Base-by-base conservation (phyloP, 225 moss, liverwort and hornwort species). In the Polytrichum commune region DNA sequence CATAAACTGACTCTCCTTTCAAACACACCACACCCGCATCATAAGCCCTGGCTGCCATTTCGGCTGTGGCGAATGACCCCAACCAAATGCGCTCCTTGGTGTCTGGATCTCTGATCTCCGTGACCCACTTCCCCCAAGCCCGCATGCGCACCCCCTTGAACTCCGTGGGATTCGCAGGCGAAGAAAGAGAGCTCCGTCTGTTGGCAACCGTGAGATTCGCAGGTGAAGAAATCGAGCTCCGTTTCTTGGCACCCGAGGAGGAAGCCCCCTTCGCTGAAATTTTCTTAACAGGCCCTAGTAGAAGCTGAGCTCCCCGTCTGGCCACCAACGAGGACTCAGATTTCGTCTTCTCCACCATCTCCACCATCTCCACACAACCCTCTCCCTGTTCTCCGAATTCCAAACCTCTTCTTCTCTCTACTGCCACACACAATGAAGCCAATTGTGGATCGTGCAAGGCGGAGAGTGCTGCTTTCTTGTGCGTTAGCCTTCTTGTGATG, bases 111-210 rank as follows among this genome's bases (percentile, higher is more conserved):
- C 70, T 61, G 33, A 61, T 71, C 35, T 71, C 70, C 13, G 60
- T 60, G 28, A 71, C 70, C 70, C 70, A 71, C 25, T 71, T 71
- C 33, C 70, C 70, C 70, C 70, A 71, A 16, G 25, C 60, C 23
- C 70, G 57, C 60, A 58, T 70, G 3, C 60, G 70, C 33, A 70
- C 70, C 8, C 70, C 70, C 61, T n/a, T 71, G 61, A 16, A 61
- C 24, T 33, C 25, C 24, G 25, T 35, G 25, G 46, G 53, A 18
- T 33, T 33, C 25, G 54, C 16, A 54, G 26, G 25, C 4, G 54
- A 8, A 26, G 5, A 53, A 18, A 19, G n/a, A 0, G 6, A 22
- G 24, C 22, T 32, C 23, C 7, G 24, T 13, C 6, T 6, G 13
- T 10, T 9, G 13, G 23, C 46, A 46, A 46, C 46, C 46, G 16